Evolutionary conservation across 176 grass and related monocot genomes (phyloP), one percentile per base, ranked within the genome.

Genomic region (bread wheat (Triticum aestivum)): DNA sequence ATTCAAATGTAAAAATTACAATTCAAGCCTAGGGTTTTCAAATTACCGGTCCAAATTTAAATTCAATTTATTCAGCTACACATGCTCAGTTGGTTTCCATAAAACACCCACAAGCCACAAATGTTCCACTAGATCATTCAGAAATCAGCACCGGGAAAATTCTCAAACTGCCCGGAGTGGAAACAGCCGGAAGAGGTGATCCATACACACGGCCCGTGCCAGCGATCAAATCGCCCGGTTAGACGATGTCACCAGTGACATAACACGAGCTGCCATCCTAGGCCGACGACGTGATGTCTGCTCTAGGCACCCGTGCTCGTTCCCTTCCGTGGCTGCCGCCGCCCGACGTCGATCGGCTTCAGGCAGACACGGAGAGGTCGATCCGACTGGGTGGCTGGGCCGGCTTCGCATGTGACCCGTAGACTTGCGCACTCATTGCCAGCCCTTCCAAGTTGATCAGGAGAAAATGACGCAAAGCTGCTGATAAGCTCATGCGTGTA

Each of bases 181-280:
- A 58, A 58, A 59, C 54, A 8, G 18, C 54, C 54, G 7, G 54
- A 8, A 59, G 0, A 21, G 54, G 2, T 58, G 51, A 52, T 58
- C 6, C 41, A 44, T 20, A 7, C 52, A 52, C 0, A 54, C 15
- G 15, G 54, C 4, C 56, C 54, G 38, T 17, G 56, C 11, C 3
- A 41, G 77, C 12, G 2, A 45, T 87, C 86, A 77, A 37, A 38
- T 82, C 61, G 11, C 71, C 58, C 15, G 1, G 17, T 21, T 59
- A 21, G 54, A 21, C 54, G 63, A 91, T 84, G 85, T 91, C 89
- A 87, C 45, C 78, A 70, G 83, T 91, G 89, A 91, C 89, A 91
- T 87, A 83, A 21, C 69, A 80, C 9, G 82, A 65, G 69, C 61
- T 7, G 69, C 34, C 74, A 52, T 21, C 58, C 38, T 61, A 34